phyloP scores from a whole-genome alignment of 2,329 filamentous ascomycete genomes.

The Ascocoryne sarcoides region DNA sequence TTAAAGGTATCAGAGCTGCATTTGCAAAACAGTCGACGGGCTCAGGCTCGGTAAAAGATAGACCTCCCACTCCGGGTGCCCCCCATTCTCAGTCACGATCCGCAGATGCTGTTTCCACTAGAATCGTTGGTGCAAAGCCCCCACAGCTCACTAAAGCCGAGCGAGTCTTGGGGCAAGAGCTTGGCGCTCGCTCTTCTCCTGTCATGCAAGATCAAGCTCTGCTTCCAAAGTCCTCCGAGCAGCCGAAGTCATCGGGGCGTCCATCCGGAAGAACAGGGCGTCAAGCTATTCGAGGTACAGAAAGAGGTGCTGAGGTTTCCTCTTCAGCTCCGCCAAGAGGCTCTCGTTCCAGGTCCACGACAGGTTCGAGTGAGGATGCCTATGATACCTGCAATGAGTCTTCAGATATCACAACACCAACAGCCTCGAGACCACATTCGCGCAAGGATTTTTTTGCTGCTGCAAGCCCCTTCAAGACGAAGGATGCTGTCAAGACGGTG shows the following conservation, averaged over 20 bases:
- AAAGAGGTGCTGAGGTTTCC: not conserved
- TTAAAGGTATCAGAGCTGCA: not conserved
- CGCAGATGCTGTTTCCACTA: no score
- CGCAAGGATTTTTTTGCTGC: conserved; percentile 9
- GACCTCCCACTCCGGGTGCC: not conserved
- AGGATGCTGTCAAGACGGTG: not conserved
- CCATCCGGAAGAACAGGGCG: not conserved
- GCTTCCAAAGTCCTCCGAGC: not conserved
- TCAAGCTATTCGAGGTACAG: not conserved
- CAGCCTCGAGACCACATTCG: conserved; percentile 21
- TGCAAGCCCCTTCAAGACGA: not conserved
- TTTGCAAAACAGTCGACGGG: not conserved
- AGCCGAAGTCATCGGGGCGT: not conserved
- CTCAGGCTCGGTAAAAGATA: not conserved
- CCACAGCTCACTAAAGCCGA: no score
- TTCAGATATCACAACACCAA: conserved; percentile 24
- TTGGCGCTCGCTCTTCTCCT: no score
- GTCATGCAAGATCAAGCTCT: not conserved
- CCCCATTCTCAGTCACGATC: not conserved
- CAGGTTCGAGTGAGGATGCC: conserved; percentile 23
- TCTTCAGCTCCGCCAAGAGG: not conserved
- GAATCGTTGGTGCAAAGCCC: no score
- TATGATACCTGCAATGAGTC: conserved; percentile 20
- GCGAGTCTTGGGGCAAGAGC: no score
- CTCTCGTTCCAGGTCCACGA: conserved; percentile 14